Percentiles rank a stretch among this genome's conserved stretches.
Evolutionary conservation across 2,329 filamentous ascomycete genomes (phyloP).

Genomic region (Phaeophleospora eucalypticola): DNA sequence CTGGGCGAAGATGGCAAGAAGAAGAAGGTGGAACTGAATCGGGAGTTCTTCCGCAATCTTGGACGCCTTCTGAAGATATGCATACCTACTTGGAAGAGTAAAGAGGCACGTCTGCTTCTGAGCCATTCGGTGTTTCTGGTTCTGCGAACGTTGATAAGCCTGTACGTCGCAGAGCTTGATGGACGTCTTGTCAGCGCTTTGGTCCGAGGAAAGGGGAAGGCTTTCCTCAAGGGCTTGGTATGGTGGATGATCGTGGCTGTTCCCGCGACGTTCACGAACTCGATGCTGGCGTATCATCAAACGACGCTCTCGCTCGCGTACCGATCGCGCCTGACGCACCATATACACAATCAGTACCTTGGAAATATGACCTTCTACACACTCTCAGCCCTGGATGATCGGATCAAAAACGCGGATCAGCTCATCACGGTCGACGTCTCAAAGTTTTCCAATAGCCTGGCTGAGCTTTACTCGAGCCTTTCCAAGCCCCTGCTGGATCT

Average conservation of each 20-base stretch:
- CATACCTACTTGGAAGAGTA: slow-evolving; percentile 83
- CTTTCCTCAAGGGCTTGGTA: slow-evolving; percentile 80
- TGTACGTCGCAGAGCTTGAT: slow-evolving; percentile 95
- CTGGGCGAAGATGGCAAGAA: slow-evolving; percentile 36
- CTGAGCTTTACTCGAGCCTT: slow-evolving; percentile 92
- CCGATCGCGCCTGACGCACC: slow-evolving; percentile 84
- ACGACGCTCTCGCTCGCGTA: slow-evolving; percentile 91
- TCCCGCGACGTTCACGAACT: slow-evolving; percentile 93
- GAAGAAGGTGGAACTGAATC: slow-evolving; percentile 83
- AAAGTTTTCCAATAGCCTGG: slow-evolving; percentile 91
- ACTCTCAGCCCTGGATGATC: slow-evolving; percentile 88
- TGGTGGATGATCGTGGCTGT: slow-evolving; percentile 99
- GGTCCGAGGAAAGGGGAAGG: slow-evolving; percentile 83
- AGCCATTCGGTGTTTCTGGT: slow-evolving; percentile 94
- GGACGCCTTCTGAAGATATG: slow-evolving; percentile 78
- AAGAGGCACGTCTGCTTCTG: slow-evolving; percentile 78
- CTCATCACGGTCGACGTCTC: slow-evolving; percentile 94
- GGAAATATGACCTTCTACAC: slow-evolving; percentile 98
- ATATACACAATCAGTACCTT: slow-evolving; percentile 93
- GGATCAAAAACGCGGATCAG: slow-evolving; percentile 98
- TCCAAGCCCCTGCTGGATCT: slow-evolving; percentile 94
- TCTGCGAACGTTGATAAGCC: slow-evolving; percentile 81
- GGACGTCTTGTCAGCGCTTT: slow-evolving; percentile 87
- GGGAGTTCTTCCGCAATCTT: slow-evolving; percentile 77
- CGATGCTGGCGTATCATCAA: slow-evolving; percentile 97